These are phyloP conservation scores for Ascochyta koolunga DNA, from an alignment of 2,329 filamentous ascomycete species.

Conservation along the genomic window DNA sequence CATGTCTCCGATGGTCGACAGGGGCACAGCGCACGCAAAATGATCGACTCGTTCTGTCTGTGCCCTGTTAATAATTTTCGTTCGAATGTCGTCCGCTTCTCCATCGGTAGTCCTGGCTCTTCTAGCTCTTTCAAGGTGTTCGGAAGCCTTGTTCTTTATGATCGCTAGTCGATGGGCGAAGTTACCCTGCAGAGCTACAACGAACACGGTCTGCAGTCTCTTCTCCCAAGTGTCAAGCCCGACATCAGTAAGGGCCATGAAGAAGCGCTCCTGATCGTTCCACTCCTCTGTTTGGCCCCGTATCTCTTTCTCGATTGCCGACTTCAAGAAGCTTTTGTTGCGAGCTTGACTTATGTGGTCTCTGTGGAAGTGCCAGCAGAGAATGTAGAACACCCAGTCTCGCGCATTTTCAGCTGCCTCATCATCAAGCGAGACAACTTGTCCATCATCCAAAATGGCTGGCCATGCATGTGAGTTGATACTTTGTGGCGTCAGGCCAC, in stretches of 20 bases:
- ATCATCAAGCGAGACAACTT: slow-evolving; percentile 1
- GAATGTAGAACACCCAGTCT: slow-evolving; percentile 18
- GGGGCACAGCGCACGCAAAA: slow-evolving; percentile 30
- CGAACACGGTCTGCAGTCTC: slow-evolving; percentile 17
- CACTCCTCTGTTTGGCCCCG: neutral
- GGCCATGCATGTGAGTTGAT: neutral
- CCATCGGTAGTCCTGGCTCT: neutral
- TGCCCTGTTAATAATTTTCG: slow-evolving; percentile 5
- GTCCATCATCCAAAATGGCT: neutral
- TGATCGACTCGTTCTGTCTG: slow-evolving; percentile 16
- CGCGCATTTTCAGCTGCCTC: slow-evolving; percentile 13
- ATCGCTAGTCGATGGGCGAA: slow-evolving; percentile 12
- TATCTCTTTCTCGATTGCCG: slow-evolving; percentile 21
- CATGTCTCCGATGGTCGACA: slow-evolving; percentile 7
- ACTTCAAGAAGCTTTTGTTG: slow-evolving; percentile 18
- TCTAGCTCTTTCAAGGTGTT: slow-evolving; percentile 5
- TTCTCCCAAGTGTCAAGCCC: slow-evolving; percentile 5
- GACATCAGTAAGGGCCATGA: slow-evolving; percentile 25
- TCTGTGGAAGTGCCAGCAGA: slow-evolving; percentile 11
- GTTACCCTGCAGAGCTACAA: slow-evolving; percentile 20
- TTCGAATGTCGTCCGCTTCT: slow-evolving; percentile 1
- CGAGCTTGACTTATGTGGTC: slow-evolving; percentile 4
- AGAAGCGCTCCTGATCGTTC: slow-evolving; percentile 24
- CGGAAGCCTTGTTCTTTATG: slow-evolving; percentile 1
- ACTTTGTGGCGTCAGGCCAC: slow-evolving; percentile 5